These are phyloP conservation scores for Fusarium veterinarium DNA, from an alignment of 2,329 filamentous ascomycete species.

Conservation along the genomic window DNA sequence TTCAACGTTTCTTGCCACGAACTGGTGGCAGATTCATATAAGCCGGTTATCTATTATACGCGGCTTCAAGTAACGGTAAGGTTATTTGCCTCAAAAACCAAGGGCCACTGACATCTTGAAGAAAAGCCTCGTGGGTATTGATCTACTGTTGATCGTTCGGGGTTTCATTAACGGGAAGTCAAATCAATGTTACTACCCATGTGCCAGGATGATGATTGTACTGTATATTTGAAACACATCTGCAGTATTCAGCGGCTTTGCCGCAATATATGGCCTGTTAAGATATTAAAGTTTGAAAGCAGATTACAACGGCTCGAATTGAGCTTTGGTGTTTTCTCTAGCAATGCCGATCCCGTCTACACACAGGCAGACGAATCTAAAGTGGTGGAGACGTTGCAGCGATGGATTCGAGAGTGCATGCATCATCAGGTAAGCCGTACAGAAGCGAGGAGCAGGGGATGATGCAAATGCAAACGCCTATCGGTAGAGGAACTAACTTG, in stretches of 20 bases:
- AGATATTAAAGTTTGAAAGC: background rate
- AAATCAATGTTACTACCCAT: conserved; percentile 6
- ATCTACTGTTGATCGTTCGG: conserved; percentile 7
- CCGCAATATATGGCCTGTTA: background rate
- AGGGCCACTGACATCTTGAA: conserved; percentile 13
- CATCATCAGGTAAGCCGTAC: conserved; percentile 20
- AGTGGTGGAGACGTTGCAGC: background rate
- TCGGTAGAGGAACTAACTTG: background rate
- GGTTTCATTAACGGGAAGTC: conserved; percentile 2
- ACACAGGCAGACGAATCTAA: conserved; percentile 4
- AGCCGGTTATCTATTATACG: conserved; percentile 1
- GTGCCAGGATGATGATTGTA: background rate
- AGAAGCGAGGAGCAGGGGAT: conserved; percentile 26
- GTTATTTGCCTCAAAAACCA: background rate
- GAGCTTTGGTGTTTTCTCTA: background rate
- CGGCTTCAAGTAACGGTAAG: background rate
- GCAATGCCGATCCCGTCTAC: background rate
- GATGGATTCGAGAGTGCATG: conserved; percentile 26
- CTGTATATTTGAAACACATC: conserved; percentile 30
- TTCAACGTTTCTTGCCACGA: conserved; percentile 19
- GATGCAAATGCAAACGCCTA: background rate
- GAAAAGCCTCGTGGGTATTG: conserved; percentile 3
- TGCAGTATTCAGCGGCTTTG: background rate
- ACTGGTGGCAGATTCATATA: conserved; percentile 13
- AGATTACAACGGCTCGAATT: conserved; percentile 2